Conservation (phyloP, 2,329 filamentous ascomycete genomes). For the Botrytis medusae region DNA sequence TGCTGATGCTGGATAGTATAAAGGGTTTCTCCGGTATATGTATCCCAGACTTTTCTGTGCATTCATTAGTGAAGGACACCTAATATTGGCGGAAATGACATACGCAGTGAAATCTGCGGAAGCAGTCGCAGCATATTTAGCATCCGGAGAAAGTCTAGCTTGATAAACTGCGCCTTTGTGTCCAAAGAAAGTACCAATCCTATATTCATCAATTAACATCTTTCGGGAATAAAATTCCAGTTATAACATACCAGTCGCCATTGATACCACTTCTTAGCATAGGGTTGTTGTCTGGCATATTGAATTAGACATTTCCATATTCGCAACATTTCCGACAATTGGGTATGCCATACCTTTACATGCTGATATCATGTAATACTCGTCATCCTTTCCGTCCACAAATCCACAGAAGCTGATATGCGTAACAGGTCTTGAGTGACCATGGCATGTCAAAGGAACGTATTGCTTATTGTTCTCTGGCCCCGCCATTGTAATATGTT, state of each 20-base stretch:
- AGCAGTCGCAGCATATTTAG: slow-evolving; percentile 83
- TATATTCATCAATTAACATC: slow-evolving; percentile 37
- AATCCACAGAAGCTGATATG: slow-evolving; percentile 71
- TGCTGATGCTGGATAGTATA: slow-evolving; percentile 88
- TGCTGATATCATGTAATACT: slow-evolving; percentile 73
- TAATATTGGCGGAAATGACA: slow-evolving; percentile 39
- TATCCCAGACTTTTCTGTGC: slow-evolving; percentile 93
- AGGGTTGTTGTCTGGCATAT: slow-evolving; percentile 79
- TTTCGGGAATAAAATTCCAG: slow-evolving; percentile 3
- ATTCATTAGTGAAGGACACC: slow-evolving; percentile 37
- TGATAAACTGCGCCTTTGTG: slow-evolving; percentile 99
- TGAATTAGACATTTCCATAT: slow-evolving; percentile 23
- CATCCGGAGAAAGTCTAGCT: slow-evolving; percentile 84
- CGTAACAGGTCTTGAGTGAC: slow-evolving; percentile 71
- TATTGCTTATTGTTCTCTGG: slow-evolving; percentile 37
- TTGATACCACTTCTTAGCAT: slow-evolving; percentile 97
- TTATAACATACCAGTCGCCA: slow-evolving; percentile 72
- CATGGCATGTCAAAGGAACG: slow-evolving; percentile 73
- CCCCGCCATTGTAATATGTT: slow-evolving; percentile 32
- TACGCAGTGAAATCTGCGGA: slow-evolving; percentile 95
- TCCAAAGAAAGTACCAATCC: slow-evolving; percentile 95
- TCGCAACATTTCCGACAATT: not conserved
- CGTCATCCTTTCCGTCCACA: slow-evolving; percentile 52
- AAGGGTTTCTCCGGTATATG: slow-evolving; percentile 85
- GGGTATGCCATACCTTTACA: slow-evolving; percentile 56